These are phyloP conservation scores for Jacaranda copaia DNA, from an alignment of 257 asterid genomes.

Conservation along the genomic window DNA sequence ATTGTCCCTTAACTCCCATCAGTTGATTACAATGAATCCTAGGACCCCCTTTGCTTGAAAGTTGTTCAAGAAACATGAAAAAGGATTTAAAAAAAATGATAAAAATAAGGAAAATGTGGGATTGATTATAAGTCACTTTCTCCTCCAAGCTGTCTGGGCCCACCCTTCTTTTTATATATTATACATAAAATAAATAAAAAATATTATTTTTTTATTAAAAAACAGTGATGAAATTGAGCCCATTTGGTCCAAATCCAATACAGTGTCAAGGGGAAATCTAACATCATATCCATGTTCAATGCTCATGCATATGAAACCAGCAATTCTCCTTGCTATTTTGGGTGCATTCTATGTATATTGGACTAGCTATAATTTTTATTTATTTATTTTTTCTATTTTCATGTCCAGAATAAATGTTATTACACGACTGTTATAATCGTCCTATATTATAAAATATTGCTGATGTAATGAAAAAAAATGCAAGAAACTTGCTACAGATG, in stretches of 20 bases:
- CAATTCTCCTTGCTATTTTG: slow-evolving; percentile 1
- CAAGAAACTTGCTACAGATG: too few relatives aligned
- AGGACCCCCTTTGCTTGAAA: slow-evolving; percentile 44
- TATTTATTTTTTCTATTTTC: too few relatives aligned
- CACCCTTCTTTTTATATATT: not conserved
- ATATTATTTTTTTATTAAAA: not conserved
- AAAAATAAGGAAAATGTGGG: not conserved
- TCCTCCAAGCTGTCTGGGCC: not conserved
- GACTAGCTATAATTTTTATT: too few relatives aligned
- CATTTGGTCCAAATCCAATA: not conserved
- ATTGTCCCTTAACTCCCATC: slow-evolving; percentile 33
- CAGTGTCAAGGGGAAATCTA: too few relatives aligned
- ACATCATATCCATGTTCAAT: not conserved
- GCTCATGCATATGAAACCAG: not conserved
- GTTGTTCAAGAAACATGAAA: slow-evolving; percentile 20
- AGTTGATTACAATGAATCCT: slow-evolving; percentile 26
- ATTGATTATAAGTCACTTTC: slow-evolving; percentile 7
- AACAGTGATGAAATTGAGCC: slow-evolving; percentile 2
- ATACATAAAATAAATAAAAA: not conserved
- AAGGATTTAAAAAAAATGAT: not conserved
- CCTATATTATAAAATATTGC: too few relatives aligned
- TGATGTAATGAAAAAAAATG: too few relatives aligned
- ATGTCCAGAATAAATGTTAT: too few relatives aligned
- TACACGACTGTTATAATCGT: too few relatives aligned
- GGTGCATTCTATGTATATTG: slow-evolving; percentile 1